phyloP scores from a whole-genome alignment of 2,329 filamentous ascomycete species.

The Colletotrichum abscissum region DNA sequence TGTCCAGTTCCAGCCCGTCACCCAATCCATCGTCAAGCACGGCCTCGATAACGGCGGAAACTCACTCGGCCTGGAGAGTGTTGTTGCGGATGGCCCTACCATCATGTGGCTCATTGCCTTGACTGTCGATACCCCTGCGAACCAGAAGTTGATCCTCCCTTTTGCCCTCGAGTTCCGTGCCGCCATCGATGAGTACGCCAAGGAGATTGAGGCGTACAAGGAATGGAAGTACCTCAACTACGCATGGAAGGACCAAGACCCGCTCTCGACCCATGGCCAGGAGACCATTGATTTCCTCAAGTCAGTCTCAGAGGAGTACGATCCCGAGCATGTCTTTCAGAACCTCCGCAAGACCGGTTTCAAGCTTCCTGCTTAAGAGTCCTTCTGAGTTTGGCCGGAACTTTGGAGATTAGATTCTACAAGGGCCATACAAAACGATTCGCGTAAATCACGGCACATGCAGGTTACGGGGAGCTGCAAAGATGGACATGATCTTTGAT shows the following conservation, averaged over 20 bases:
- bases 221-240: conserved; percentile 59
- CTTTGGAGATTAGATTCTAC: background rate
- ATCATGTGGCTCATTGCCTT: conserved; percentile 50
- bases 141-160: conserved; percentile 46
- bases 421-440: background rate
- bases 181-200: conserved; percentile 53
- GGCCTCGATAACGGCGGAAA: conserved; percentile 43
- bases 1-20: conserved; percentile 43
- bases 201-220: conserved; percentile 42
- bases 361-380: conserved; percentile 36
- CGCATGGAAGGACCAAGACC: conserved; percentile 50
- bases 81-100: conserved; percentile 49
- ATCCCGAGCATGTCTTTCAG: conserved; percentile 49
- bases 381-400: background rate
- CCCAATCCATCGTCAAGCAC: conserved; percentile 42
- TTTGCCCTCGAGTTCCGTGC: conserved; percentile 71
- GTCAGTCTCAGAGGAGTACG: conserved; percentile 44
- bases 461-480: background rate
- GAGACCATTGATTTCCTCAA: conserved; percentile 47
- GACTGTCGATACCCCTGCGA: conserved; percentile 51
- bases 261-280: conserved; percentile 50
- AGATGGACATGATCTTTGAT: background rate
- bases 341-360: conserved; percentile 45
- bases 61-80: conserved; percentile 44
- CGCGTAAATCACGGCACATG: background rate